Base-by-base conservation (phyloP, 805 yeast species). In the Kuraishia hungarica region DNA sequence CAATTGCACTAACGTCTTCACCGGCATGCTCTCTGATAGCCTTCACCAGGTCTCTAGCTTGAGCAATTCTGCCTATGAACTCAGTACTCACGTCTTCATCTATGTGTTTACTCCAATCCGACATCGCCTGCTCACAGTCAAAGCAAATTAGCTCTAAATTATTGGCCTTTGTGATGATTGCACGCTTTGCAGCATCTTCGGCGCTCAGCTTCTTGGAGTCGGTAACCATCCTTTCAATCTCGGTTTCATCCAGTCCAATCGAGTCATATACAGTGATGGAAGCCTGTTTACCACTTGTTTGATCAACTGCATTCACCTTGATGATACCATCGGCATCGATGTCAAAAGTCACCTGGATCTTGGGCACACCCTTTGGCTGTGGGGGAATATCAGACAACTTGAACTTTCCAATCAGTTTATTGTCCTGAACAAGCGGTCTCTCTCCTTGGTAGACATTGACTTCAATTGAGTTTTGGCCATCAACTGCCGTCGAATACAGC, bases 371-470 rank as follows among this genome's bases (percentile, higher is more conserved):
- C 80, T 88, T 87, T 64, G 93, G 90, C 61, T 88, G 86, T 57
- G 96, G 90, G 59, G 93, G 96, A 57, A 91, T 90, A 72, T 94
- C 97, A 58, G 90, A 78, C 64, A 91, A 80, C 63, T 93, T 91
- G 77, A 91, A 91, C 82, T 89, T 89, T 70, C 97, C 97, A 70
- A 91, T 89, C 70, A 90, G 80, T 78, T 89, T 91, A 84, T 91
- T 92, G 81, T 91, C 97, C 74, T 91, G 85, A 63, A 93, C 96
- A 67, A 91, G 81, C 73, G 92, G 96, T 76, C 97, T 83, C 79
- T 91, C 97, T 72, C 97, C 97, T 79, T 91, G 97, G 89, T 89
- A 91, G 57, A 91, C 97, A 73, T 96, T 87, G 74, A 91, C 88
- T 77, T 90, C 96, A 62, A 90, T 96, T 55, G 96, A 84, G 64